Conservation (phyloP, 1,139 yeast genomes). For the Pneumocystis wakefieldiae region DNA sequence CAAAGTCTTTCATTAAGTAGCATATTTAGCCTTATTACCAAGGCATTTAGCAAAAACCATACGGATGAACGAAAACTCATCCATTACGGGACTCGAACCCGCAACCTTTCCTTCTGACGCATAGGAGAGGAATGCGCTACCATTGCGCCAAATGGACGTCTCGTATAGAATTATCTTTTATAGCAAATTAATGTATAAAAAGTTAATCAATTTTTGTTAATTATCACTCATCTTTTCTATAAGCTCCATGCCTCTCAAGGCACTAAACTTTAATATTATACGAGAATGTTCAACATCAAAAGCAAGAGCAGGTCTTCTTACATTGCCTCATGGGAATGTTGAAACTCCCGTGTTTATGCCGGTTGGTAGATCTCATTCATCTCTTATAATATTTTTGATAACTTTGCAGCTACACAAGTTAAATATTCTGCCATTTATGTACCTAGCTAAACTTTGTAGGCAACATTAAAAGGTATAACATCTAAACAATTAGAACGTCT, state of each 20-base stretch:
- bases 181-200: background rate
- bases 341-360: conserved; percentile 36
- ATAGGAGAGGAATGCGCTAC: conserved; percentile 20
- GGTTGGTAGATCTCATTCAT: conserved; percentile 25
- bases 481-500: conserved; percentile 29
- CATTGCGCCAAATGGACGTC: conserved; percentile 18
- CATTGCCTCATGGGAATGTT: conserved; percentile 31
- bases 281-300: conserved; percentile 27
- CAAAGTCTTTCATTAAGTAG: too few species aligned
- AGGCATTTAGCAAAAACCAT: too few species aligned
- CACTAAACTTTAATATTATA: background rate
- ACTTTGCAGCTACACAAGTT: conserved; percentile 5
- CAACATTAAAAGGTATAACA: conserved; percentile 32
- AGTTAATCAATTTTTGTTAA: background rate
- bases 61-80: background rate
- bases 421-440: background rate
- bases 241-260: background rate
- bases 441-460: conserved; percentile 20
- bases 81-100: conserved; percentile 21
- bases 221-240: background rate
- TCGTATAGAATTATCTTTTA: background rate
- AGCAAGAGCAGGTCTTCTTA: conserved; percentile 32
- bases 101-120: conserved; percentile 19
- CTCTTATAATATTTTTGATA: background rate
- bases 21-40: too few species aligned